These are phyloP conservation scores for Penicillium glabrum DNA, from an alignment of 2,329 filamentous ascomycete genomes.

Conservation along the genomic window DNA sequence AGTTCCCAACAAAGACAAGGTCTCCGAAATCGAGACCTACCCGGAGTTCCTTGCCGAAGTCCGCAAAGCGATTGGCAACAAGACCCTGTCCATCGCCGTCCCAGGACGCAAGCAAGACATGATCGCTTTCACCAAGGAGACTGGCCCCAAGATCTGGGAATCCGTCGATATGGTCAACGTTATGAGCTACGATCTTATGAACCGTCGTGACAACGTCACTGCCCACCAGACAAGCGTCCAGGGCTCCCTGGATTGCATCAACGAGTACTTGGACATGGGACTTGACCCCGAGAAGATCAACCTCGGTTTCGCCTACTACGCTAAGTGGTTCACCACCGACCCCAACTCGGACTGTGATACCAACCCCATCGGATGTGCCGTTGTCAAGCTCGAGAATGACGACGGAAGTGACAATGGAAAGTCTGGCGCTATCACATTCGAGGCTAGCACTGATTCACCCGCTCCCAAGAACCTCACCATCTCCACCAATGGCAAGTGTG, in stretches of 20 bases:
- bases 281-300: conserved; percentile 58
- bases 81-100: conserved; percentile 66
- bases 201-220: conserved; percentile 63
- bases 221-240: conserved; percentile 65
- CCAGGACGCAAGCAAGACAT: conserved; percentile 64
- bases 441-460: conserved; percentile 29
- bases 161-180: conserved; percentile 67
- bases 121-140: conserved; percentile 63
- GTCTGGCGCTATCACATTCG: conserved; percentile 53
- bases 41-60: conserved; percentile 61
- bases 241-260: conserved; percentile 55
- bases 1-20: conserved; percentile 59
- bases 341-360: conserved; percentile 47
- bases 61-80: conserved; percentile 59
- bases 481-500: conserved; percentile 34
- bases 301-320: conserved; percentile 68
- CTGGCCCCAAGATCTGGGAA: conserved; percentile 59
- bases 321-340: conserved; percentile 64
- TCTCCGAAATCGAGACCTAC: conserved; percentile 61
- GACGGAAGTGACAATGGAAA: conserved; percentile 60
- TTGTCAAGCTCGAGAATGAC: conserved; percentile 59
- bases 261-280: conserved; percentile 61
- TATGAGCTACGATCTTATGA: conserved; percentile 74
- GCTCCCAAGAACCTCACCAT: conserved; percentile 26
- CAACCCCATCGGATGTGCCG: conserved; percentile 58